Evolutionary conservation across 192 early-diverging fungal genomes (phyloP).

Genomic region (Podila verticillata): DNA sequence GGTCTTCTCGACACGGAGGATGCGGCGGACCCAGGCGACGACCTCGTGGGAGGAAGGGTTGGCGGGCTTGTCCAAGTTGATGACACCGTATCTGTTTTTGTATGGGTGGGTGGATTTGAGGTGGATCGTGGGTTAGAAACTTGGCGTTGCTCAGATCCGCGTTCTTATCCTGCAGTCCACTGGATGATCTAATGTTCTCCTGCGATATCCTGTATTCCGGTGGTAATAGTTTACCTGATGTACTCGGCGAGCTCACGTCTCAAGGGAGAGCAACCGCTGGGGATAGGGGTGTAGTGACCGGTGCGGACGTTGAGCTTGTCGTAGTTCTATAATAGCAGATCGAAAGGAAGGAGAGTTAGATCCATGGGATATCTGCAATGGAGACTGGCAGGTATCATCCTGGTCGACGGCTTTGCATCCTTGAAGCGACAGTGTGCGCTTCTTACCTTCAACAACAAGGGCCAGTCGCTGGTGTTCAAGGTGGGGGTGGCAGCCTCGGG

Average conservation of each 20-base stretch:
- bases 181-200: not conserved
- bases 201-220: not conserved
- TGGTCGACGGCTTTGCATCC: no score
- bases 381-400: no score
- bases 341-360: not conserved
- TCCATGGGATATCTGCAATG: not conserved
- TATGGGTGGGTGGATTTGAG: not conserved
- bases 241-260: conserved; percentile 93
- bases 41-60: conserved; percentile 99
- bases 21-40: conserved; percentile 98
- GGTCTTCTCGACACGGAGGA: conserved; percentile 97
- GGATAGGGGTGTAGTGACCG: conserved; percentile 98
- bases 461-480: conserved; percentile 95
- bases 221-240: conserved; percentile 61
- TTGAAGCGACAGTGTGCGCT: no score
- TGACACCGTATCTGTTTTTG: conserved; percentile 86
- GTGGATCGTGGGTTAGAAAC: not conserved
- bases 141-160: not conserved
- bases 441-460: conserved; percentile 88
- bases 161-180: not conserved
- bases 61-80: conserved; percentile 99
- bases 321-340: conserved; percentile 74
- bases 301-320: conserved; percentile 98
- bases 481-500: conserved; percentile 79
- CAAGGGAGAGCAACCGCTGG: conserved; percentile 92